Base-by-base conservation (phyloP, 1,139 yeast species). In the Kodamaea sp. region DNA sequence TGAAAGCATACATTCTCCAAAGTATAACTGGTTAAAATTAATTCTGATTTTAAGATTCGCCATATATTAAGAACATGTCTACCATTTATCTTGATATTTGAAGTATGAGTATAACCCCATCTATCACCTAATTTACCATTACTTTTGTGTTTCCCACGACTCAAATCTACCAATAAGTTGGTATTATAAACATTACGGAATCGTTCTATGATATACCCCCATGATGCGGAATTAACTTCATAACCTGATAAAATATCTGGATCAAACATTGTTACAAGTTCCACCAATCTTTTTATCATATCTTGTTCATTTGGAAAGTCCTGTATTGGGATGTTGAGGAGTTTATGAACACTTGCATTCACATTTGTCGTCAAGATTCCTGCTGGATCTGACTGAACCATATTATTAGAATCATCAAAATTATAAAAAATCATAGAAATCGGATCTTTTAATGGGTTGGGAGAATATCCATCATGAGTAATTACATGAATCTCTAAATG, bases 181-280 rank as follows among this genome's bases (percentile, higher is more conserved):
- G 73, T 61, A 2, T 75, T 77, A 49, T 69, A 70, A 1, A 58
- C 61, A 0, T 46, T 50, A 24, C 67, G 56, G 42, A 79, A 76
- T 31, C 98, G 60, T 43, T 86, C 95, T 29, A 86, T 70, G 0
- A 90, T 41, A 52, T 86, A 92, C 0, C 98, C 97, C 97, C 97
- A 90, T 0, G 97, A 87, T 1, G 75, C 53, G 2, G 82, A 66
- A 51, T 88, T 86, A 7, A 88, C 73, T 53, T 92, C 98, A 57
- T 76, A 92, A 0, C 97, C 97, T 0, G 88, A 73, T 6, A 94
- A 55, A 29, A 92, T 78, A 57, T 92, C 98, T 0, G 98, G 97
- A 54, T 92, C 97, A 39, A 79, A 70, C 2, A 65, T 49, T 24
- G 79, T 72, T 0, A 87, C 80, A n/a, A 84, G 45, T 2, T 71